These are phyloP conservation scores for Epichloe elymi DNA, from an alignment of 2,329 filamentous ascomycete genomes.

Conservation along the genomic window DNA sequence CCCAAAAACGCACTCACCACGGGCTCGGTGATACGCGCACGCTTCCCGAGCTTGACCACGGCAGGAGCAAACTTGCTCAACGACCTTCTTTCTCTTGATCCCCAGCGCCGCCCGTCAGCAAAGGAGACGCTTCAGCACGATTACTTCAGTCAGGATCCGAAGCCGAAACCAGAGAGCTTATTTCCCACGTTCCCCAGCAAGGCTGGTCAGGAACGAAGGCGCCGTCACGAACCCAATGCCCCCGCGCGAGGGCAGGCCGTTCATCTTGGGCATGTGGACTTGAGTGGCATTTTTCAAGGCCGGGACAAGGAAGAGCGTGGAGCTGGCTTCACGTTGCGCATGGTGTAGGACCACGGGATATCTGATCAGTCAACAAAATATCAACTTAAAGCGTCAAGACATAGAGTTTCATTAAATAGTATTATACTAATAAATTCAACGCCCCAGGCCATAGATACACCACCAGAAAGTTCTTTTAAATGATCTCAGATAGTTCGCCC, in stretches of 20 bases:
- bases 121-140: constrained; percentile 61
- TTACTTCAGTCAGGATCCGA: constrained; percentile 83
- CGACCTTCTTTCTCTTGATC: constrained; percentile 61
- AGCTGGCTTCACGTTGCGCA: constrained; percentile 52
- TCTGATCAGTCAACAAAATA: not conserved
- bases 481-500: not conserved
- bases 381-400: not conserved
- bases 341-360: constrained; percentile 27
- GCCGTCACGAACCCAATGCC: constrained; percentile 63
- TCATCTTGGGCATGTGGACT: constrained; percentile 44
- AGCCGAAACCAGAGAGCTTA: constrained; percentile 79
- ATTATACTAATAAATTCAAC: not conserved
- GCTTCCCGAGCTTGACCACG: constrained; percentile 69
- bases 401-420: not conserved
- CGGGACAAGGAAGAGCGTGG: constrained; percentile 51
- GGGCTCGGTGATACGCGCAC: constrained; percentile 51
- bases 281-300: constrained; percentile 58
- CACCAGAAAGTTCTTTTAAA: not conserved
- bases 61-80: constrained; percentile 60
- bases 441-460: constrained; percentile 1
- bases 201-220: constrained; percentile 75
- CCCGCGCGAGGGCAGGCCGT: constrained; percentile 61
- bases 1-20: constrained; percentile 32
- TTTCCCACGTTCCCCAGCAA: constrained; percentile 97
- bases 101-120: constrained; percentile 55